Percentiles rank a stretch among this genome's conserved stretches.
phyloP scores from a whole-genome alignment of 192 early-diverging fungal genomes.

The Backusella macrospora region DNA sequence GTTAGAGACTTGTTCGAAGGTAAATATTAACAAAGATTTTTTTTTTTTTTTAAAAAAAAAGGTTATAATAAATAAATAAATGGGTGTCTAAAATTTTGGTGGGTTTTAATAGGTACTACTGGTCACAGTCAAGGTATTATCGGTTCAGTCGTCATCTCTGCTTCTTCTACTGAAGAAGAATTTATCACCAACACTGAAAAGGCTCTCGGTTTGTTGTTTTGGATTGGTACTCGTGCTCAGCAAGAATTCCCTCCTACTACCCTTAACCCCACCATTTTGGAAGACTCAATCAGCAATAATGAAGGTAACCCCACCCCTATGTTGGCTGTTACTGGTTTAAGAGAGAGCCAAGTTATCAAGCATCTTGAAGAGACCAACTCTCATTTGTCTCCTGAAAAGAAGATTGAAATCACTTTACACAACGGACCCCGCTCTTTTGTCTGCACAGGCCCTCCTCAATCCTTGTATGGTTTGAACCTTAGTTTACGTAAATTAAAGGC shows the following conservation, averaged over 20 bases:
- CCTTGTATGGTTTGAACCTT: slow-evolving; percentile 90
- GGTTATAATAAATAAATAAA: background rate
- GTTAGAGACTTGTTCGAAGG: slow-evolving; percentile 61
- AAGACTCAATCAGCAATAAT: slow-evolving; percentile 85
- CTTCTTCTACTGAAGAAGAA: slow-evolving; percentile 75
- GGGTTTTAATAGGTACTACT: slow-evolving; percentile 54
- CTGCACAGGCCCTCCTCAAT: slow-evolving; percentile 88
- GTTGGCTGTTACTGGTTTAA: slow-evolving; percentile 85
- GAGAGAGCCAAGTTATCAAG: slow-evolving; percentile 79
- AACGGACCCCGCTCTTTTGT: slow-evolving; percentile 91
- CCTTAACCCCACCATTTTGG: slow-evolving; percentile 83
- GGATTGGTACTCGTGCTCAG: slow-evolving; percentile 82
- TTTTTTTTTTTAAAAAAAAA: background rate
- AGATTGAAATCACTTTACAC: slow-evolving; percentile 84
- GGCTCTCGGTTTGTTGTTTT: slow-evolving; percentile 80
- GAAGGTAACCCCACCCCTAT: slow-evolving; percentile 94
- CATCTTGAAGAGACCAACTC: slow-evolving; percentile 88
- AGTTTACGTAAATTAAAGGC: slow-evolving; percentile 93
- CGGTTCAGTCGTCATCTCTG: slow-evolving; percentile 80
- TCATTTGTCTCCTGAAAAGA: slow-evolving; percentile 80
- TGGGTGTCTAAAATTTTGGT: background rate
- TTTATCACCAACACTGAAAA: slow-evolving; percentile 77
- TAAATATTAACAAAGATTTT: slow-evolving; percentile 18
- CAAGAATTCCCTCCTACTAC: slow-evolving; percentile 78
- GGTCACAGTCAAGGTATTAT: slow-evolving; percentile 94